Evolutionary conservation across 1,139 yeast species (phyloP).

Genomic region (Kazachstania sp.): DNA sequence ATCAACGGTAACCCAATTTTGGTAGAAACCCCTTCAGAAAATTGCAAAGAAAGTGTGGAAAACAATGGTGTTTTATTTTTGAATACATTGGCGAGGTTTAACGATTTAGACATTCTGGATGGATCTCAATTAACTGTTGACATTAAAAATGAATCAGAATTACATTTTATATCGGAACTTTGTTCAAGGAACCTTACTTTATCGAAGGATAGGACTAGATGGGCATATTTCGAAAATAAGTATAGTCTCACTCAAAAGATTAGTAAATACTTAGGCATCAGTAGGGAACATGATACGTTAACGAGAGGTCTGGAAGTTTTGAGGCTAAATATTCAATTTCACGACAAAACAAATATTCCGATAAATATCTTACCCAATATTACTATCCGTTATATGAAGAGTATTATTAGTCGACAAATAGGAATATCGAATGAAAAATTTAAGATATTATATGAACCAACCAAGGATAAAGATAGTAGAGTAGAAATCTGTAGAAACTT

Average conservation of each 20-base stretch:
- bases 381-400: slow-evolving; percentile 20
- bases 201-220: slow-evolving; percentile 16
- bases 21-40: background rate
- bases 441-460: slow-evolving; percentile 10
- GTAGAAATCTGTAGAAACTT: slow-evolving; percentile 18
- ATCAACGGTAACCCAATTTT: slow-evolving; percentile 49
- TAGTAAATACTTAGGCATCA: background rate
- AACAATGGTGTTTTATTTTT: slow-evolving; percentile 15
- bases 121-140: slow-evolving; percentile 43
- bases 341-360: background rate
- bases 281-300: background rate
- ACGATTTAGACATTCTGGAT: slow-evolving; percentile 39
- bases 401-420: slow-evolving; percentile 12
- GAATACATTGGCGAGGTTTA: slow-evolving; percentile 45
- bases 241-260: slow-evolving; percentile 8
- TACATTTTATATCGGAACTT: slow-evolving; percentile 54
- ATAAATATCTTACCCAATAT: slow-evolving; percentile 12
- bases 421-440: slow-evolving; percentile 7
- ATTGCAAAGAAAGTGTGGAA: background rate
- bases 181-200: slow-evolving; percentile 30
- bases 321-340: slow-evolving; percentile 11
- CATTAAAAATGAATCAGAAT: slow-evolving; percentile 57
- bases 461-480: slow-evolving; percentile 5
- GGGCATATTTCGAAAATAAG: slow-evolving; percentile 13
- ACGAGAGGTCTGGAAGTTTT: slow-evolving; percentile 9